Conservation (phyloP, 2,329 filamentous ascomycete genomes). For the Biscogniauxia mediterranea region DNA sequence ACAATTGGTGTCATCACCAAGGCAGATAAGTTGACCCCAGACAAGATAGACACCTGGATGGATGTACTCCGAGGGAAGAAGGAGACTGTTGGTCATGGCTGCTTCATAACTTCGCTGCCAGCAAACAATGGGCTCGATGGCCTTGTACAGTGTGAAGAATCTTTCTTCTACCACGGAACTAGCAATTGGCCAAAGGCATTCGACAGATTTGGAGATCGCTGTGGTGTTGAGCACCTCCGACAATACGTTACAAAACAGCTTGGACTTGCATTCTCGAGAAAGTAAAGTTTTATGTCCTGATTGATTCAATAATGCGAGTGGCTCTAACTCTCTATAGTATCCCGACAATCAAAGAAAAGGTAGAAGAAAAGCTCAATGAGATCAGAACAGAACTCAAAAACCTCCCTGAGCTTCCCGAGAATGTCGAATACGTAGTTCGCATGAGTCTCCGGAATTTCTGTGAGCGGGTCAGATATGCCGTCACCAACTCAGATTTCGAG, state of each 20-base stretch:
- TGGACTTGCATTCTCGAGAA: constrained; percentile 47
- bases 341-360: constrained; percentile 51
- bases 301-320: background rate
- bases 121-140: constrained; percentile 49
- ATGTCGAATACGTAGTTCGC: constrained; percentile 61
- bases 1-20: constrained; percentile 78
- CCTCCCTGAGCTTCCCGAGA: constrained; percentile 64
- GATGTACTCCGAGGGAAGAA: constrained; percentile 58
- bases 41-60: constrained; percentile 53
- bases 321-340: constrained; percentile 34
- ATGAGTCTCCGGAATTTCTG: constrained; percentile 57
- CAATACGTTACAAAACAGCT: constrained; percentile 50
- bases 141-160: constrained; percentile 47
- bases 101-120: constrained; percentile 70
- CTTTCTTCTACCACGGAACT: constrained; percentile 42
- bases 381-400: constrained; percentile 53
- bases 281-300: constrained; percentile 2
- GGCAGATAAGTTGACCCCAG: constrained; percentile 62
- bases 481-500: constrained; percentile 46
- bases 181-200: constrained; percentile 47
- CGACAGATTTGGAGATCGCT: constrained; percentile 41
- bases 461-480: constrained; percentile 45
- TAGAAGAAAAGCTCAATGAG: constrained; percentile 43
- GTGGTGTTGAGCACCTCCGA: constrained; percentile 52
- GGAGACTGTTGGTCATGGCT: constrained; percentile 65